Evolutionary conservation across 106 monocot species (phyloP), one percentile per base, ranked within the genome.

Genomic region (Allium sativum): DNA sequence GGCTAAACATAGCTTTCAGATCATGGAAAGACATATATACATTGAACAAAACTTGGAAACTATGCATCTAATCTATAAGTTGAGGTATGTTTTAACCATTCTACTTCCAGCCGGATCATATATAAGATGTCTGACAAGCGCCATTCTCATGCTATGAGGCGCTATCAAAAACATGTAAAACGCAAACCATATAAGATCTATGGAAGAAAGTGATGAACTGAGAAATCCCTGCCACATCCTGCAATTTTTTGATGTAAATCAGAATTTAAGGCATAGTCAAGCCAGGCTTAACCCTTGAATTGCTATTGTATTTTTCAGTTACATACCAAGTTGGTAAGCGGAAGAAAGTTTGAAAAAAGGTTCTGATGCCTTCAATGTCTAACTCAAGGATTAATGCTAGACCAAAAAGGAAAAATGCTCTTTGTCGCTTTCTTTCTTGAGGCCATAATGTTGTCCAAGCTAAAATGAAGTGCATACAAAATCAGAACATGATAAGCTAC

Each of bases 211-310:
- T 13, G 82, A 65, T 9, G 96, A 98, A 19, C 91, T 91, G 10
- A 98, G 84, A 70, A 98, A 98, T 42, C 96, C 96, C 69, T 73
- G 75, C 96, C 96, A 98, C 96, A 98, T 98, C 96, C 96, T 98
- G 76, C 56, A 73, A 66, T 50, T 12, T 50, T 50, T 48, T 48
- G 48, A 31, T 3, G 5, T 31, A 31, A 31, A 31, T 31, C 5
- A 31, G 31, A 31, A 31, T 31, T 31, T 31, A 31, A 31, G 31
- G 31, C 5, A 5, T 31, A 31, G 31, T 31, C 31, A 31, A 31
- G 31, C 31, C 31, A 31, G 5, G 31, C 5, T 31, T 31, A 31
- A 31, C 31, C 31, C 31, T 31, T 31, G 31, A 31, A 31, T 31
- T 2, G 55, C 11, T 40, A 18, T 55, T 55, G 55, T 55, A 16